phyloP scores from a whole-genome alignment of 2,329 filamentous ascomycete genomes.

The Blastomyces parvus region DNA sequence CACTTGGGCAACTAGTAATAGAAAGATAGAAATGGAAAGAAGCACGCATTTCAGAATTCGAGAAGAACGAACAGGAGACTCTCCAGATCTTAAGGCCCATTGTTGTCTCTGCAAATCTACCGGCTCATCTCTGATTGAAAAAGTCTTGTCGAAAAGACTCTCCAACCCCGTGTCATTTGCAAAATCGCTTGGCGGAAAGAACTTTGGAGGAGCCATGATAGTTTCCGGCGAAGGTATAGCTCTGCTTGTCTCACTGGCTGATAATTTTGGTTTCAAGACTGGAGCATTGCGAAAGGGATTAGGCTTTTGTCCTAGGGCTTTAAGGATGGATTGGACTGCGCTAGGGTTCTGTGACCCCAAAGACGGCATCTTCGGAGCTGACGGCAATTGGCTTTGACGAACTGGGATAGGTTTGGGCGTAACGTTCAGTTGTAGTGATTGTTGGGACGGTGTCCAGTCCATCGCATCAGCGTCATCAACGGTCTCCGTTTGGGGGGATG shows the following conservation, averaged over 20 bases:
- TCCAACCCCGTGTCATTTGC: slow-evolving; percentile 39
- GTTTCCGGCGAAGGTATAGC: slow-evolving; percentile 18
- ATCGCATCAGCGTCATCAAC: slow-evolving; percentile 33
- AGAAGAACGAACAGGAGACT: not conserved
- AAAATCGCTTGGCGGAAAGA: slow-evolving; percentile 36
- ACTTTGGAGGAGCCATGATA: slow-evolving; percentile 37
- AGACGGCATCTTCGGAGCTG: slow-evolving; percentile 32
- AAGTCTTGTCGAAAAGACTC: slow-evolving; percentile 37
- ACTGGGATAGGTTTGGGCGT: slow-evolving; percentile 25
- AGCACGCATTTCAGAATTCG: slow-evolving; percentile 13
- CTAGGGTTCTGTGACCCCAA: slow-evolving; percentile 32
- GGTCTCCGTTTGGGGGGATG: slow-evolving; percentile 32
- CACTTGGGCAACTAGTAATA: slow-evolving; percentile 28
- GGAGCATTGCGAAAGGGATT: slow-evolving; percentile 32
- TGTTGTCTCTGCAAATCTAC: slow-evolving; percentile 22
- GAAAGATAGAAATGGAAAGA: slow-evolving; percentile 20
- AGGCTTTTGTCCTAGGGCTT: slow-evolving; percentile 28
- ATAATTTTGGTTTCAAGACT: slow-evolving; percentile 17
- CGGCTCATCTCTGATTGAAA: slow-evolving; percentile 30
- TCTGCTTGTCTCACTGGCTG: slow-evolving; percentile 13
- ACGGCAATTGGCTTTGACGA: slow-evolving; percentile 32
- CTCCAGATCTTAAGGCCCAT: slow-evolving; percentile 5
- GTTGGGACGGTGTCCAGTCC: slow-evolving; percentile 43
- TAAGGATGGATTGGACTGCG: slow-evolving; percentile 18
- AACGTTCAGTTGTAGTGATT: slow-evolving; percentile 26